Conservation (phyloP, 495 filamentous ascomycete species). For the Xylaria bambusicola region DNA sequence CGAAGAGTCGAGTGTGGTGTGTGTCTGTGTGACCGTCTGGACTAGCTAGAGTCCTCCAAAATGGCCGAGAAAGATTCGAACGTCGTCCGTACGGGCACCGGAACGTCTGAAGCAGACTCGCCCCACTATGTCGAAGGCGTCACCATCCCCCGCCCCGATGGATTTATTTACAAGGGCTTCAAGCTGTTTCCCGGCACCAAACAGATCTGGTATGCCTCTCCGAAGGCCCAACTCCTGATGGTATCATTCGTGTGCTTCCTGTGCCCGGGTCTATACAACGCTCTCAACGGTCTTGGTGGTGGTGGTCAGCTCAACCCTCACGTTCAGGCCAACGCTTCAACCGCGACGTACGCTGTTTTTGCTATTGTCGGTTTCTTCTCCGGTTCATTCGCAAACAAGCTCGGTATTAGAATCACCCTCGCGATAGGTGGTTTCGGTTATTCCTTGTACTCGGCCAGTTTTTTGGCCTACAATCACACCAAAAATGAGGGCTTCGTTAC, state of each 20-base stretch:
- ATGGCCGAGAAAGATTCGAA: constrained; percentile 18
- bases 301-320: constrained; percentile 65
- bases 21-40: not conserved
- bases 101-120: not conserved
- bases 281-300: constrained; percentile 72
- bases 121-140: constrained; percentile 13
- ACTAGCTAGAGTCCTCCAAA: not conserved
- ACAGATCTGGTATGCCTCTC: constrained; percentile 73
- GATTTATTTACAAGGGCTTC: constrained; percentile 72
- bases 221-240: constrained; percentile 70
- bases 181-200: constrained; percentile 41
- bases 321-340: constrained; percentile 64
- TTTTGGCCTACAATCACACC: constrained; percentile 81
- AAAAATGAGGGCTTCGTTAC: constrained; percentile 74
- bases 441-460: constrained; percentile 75
- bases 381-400: constrained; percentile 73
- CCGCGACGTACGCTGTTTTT: constrained; percentile 69
- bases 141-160: constrained; percentile 35
- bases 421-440: constrained; percentile 85
- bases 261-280: constrained; percentile 87
- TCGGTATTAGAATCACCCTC: constrained; percentile 73
- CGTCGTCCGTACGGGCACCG: not conserved
- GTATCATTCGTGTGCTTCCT: constrained; percentile 87
- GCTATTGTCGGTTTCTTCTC: constrained; percentile 86
- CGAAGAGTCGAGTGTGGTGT: not conserved